Conservation (phyloP, 768 basidiomycete species). For the Podaxis sp. region DNA sequence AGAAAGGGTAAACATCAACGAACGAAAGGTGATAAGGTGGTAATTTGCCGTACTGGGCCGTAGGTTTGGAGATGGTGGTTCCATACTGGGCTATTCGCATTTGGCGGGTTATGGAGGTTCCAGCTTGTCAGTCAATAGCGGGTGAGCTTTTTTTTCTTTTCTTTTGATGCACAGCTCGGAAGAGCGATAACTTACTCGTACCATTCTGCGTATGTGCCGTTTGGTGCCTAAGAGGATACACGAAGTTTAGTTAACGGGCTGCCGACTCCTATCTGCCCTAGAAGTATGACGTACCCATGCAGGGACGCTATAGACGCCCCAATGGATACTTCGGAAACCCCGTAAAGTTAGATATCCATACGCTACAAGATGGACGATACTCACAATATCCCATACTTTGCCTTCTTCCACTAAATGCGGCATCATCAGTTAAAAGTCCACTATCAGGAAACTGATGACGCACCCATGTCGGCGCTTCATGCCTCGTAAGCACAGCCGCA, state of each 20-base stretch:
- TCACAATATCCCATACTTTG: constrained; percentile 56
- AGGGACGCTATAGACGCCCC: constrained; percentile 45
- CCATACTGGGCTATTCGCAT: constrained; percentile 37
- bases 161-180: neutral
- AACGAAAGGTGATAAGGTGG: neutral
- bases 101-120: constrained; percentile 31
- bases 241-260: neutral
- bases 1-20: neutral
- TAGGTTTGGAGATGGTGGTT: constrained; percentile 45
- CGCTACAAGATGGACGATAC: constrained; percentile 11
- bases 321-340: constrained; percentile 35
- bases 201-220: constrained; percentile 47
- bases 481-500: constrained; percentile 30
- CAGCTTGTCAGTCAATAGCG: constrained; percentile 22
- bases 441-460: constrained; percentile 6
- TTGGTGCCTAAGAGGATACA: constrained; percentile 28
- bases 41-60: constrained; percentile 27
- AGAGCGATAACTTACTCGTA: constrained; percentile 38
- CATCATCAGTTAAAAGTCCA: neutral
- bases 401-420: constrained; percentile 37
- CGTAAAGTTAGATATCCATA: neutral
- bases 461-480: constrained; percentile 56
- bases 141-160: neutral
- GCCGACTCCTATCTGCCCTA: neutral
- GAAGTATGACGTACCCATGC: constrained; percentile 30